Conservation (phyloP, 2,329 filamentous ascomycete species). For the Ophiocordyceps unilateralis region DNA sequence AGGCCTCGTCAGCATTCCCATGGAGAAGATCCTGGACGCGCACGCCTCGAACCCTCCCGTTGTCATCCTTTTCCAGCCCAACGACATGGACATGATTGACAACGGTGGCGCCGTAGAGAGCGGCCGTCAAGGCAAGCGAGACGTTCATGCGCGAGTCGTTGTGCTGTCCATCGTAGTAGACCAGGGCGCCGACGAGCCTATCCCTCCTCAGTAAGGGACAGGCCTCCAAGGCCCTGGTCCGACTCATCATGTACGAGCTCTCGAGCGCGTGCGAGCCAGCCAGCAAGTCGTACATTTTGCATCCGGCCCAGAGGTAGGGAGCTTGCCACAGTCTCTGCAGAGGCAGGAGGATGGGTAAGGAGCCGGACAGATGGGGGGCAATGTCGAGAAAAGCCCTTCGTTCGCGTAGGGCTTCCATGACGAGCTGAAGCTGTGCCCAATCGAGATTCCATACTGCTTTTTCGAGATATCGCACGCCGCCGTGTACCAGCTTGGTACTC, state of each 20-base stretch:
- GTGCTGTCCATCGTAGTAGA: slow-evolving; percentile 78
- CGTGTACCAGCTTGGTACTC: slow-evolving; percentile 75
- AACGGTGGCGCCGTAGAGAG: slow-evolving; percentile 62
- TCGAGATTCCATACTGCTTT: slow-evolving; percentile 78
- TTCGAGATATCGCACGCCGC: slow-evolving; percentile 69
- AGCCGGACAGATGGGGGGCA: slow-evolving; percentile 64
- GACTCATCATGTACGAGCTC: slow-evolving; percentile 66
- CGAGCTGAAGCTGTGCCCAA: slow-evolving; percentile 65
- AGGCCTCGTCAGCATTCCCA: slow-evolving; percentile 37
- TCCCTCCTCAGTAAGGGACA: slow-evolving; percentile 66
- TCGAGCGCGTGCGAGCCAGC: slow-evolving; percentile 71
- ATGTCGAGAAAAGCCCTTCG: slow-evolving; percentile 71
- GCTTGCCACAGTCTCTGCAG: slow-evolving; percentile 72
- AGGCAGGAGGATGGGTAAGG: slow-evolving; percentile 71
- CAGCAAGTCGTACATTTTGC: slow-evolving; percentile 66
- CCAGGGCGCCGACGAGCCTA: slow-evolving; percentile 57
- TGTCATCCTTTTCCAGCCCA: slow-evolving; percentile 50
- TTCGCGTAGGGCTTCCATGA: slow-evolving; percentile 68
- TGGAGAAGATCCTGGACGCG: slow-evolving; percentile 34
- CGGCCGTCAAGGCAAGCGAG: slow-evolving; percentile 63
- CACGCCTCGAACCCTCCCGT: slow-evolving; percentile 53
- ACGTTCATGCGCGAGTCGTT: slow-evolving; percentile 84
- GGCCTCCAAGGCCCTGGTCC: slow-evolving; percentile 57
- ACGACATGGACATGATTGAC: slow-evolving; percentile 73
- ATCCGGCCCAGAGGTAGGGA: slow-evolving; percentile 54